These are phyloP conservation scores for Limonium bicolor DNA, from an alignment of 148 eudicot species.

Conservation along the genomic window DNA sequence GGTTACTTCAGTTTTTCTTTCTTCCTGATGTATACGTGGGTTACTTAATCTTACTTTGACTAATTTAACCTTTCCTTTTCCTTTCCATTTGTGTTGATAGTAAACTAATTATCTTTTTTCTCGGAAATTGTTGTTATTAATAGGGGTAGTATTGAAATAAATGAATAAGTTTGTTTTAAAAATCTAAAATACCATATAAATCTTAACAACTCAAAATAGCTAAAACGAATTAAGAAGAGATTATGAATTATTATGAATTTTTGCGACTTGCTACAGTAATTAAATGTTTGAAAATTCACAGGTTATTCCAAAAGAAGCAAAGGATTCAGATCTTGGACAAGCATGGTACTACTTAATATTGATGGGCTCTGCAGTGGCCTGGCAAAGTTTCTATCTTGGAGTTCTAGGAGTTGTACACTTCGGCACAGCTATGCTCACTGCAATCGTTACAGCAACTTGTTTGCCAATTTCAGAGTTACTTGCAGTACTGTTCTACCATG, in stretches of 20 bases:
- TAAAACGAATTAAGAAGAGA: too few relatives aligned
- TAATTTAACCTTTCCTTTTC: too few relatives aligned
- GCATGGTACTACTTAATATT: constrained; percentile 24
- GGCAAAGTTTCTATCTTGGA: constrained; percentile 66
- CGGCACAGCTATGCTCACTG: constrained; percentile 48
- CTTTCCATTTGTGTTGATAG: too few relatives aligned
- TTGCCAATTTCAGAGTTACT: constrained; percentile 40
- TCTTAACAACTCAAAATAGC: too few relatives aligned
- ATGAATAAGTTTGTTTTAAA: too few relatives aligned
- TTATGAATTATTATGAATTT: too few relatives aligned
- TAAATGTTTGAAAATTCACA: constrained; percentile 6
- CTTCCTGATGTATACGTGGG: too few relatives aligned
- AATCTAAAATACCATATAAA: background rate
- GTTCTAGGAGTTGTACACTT: constrained; percentile 48
- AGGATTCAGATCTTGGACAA: constrained; percentile 27
- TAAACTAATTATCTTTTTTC: too few relatives aligned
- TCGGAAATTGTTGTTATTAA: too few relatives aligned
- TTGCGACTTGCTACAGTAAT: background rate
- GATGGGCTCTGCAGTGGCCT: constrained; percentile 22
- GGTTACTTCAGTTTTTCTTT: too few relatives aligned
- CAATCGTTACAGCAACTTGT: constrained; percentile 29
- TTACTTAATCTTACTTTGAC: too few relatives aligned
- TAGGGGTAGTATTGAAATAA: too few relatives aligned
- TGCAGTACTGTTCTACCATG: constrained; percentile 39
- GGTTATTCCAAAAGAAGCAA: constrained; percentile 36